Percentiles rank a stretch among this genome's conserved stretches.
Conservation (phyloP, 164 flowering plant genomes). For the Echeveria elegans region DNA sequence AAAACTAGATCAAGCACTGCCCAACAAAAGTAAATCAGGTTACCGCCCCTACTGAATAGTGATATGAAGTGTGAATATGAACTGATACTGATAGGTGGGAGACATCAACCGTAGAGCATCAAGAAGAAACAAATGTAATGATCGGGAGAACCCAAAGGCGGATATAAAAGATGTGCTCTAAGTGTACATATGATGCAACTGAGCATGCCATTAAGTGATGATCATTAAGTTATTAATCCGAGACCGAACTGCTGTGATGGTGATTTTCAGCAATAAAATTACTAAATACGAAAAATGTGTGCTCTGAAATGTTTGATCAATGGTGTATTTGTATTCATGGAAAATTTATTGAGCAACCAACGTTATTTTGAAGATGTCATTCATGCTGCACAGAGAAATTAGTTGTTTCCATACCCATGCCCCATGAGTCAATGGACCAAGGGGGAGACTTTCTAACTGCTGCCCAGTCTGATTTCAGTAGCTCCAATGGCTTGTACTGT, state of each 20-base stretch:
- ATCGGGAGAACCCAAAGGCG: neutral
- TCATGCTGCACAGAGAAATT: neutral
- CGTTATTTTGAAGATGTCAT: neutral
- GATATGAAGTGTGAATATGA: neutral
- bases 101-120: neutral
- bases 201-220: neutral
- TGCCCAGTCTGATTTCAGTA: constrained; percentile 79
- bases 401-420: constrained; percentile 59
- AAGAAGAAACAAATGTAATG: neutral
- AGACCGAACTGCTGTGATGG: neutral
- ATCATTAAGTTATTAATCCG: neutral
- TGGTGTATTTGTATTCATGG: neutral
- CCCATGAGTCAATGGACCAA: constrained; percentile 99
- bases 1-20: neutral
- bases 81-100: neutral
- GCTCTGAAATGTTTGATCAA: neutral
- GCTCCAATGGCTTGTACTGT: constrained; percentile 87
- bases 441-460: constrained; percentile 85
- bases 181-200: neutral
- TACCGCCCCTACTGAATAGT: neutral
- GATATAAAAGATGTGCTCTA: neutral
- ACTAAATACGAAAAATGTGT: neutral
- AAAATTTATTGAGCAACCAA: too few species aligned
- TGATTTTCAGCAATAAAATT: too few species aligned
- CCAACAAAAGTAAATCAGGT: neutral